Percentiles rank a stretch among this genome's conserved stretches.
Conservation (phyloP, 306 rosid species). For the Quercus robur region DNA sequence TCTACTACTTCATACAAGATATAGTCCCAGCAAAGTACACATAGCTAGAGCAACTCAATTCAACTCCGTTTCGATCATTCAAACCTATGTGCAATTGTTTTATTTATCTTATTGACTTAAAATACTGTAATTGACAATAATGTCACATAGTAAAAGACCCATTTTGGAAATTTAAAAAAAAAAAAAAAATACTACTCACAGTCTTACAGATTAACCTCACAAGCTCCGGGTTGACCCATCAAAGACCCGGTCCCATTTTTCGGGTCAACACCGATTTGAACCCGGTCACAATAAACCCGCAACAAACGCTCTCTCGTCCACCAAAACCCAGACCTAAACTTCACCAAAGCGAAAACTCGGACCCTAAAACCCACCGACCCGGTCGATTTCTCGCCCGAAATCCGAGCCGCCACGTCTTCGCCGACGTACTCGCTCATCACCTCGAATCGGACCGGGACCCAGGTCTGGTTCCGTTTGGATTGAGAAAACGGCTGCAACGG, state of each 20-base stretch:
- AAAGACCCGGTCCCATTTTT: conserved; percentile 18
- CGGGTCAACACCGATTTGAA: neutral
- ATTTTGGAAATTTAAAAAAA: neutral
- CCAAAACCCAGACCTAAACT: conserved; percentile 7
- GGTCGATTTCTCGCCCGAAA: conserved; percentile 5
- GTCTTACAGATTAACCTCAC: conserved; percentile 1
- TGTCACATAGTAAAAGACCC: neutral
- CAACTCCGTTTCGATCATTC: neutral
- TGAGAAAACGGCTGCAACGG: conserved; percentile 6
- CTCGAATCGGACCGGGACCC: neutral
- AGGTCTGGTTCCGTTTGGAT: conserved; percentile 2
- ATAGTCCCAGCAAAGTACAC: neutral
- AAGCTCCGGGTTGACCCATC: conserved; percentile 6
- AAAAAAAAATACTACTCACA: neutral
- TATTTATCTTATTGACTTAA: neutral
- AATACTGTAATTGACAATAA: neutral
- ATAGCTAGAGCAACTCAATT: neutral
- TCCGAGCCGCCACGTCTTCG: neutral
- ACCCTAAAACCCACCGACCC: conserved; percentile 16
- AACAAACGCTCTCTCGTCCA: neutral
- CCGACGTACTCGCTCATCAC: neutral
- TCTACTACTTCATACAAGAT: too few relatives aligned
- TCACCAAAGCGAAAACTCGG: neutral
- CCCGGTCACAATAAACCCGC: conserved; percentile 10
- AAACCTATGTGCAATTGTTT: neutral